Evolutionary conservation across 1,284 basidiomycete genomes (phyloP).

Genomic region (Pyrrhoderma noxium): DNA sequence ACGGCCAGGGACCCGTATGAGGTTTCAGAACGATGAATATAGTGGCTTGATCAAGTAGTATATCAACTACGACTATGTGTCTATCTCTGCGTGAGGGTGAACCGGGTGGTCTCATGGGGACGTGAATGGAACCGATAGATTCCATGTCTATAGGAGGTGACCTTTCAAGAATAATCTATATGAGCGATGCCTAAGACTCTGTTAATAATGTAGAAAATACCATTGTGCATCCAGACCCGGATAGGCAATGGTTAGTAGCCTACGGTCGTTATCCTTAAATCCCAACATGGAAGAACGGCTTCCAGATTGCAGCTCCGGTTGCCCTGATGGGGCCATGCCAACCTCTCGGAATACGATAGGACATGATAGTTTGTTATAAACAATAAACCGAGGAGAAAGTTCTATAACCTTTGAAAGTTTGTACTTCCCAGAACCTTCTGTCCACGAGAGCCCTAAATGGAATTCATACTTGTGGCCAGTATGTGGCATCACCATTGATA

Average conservation of each 20-base stretch:
- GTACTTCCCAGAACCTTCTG: constrained; percentile 93
- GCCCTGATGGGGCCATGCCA: constrained; percentile 63
- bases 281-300: constrained; percentile 68
- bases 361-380: constrained; percentile 76
- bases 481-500: constrained; percentile 72
- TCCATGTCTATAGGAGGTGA: constrained; percentile 89
- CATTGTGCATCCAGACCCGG: constrained; percentile 82
- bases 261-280: constrained; percentile 59
- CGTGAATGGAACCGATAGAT: constrained; percentile 82
- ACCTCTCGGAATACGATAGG: constrained; percentile 82
- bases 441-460: constrained; percentile 88
- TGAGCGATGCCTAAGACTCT: neutral
- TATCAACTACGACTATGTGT: constrained; percentile 75
- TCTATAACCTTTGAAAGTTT: constrained; percentile 95
- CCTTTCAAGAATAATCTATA: constrained; percentile 38
- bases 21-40: constrained; percentile 78
- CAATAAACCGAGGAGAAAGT: constrained; percentile 83
- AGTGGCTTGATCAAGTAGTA: constrained; percentile 81
- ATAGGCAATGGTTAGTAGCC: constrained; percentile 77
- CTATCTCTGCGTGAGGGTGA: constrained; percentile 32
- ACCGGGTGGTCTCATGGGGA: constrained; percentile 52
- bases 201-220: constrained; percentile 37
- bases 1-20: constrained; percentile 81
- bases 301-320: constrained; percentile 55
- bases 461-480: constrained; percentile 65